phyloP scores from a whole-genome alignment of 2,329 filamentous ascomycete species.

The Stagonosporopsis cucurbitacearum region DNA sequence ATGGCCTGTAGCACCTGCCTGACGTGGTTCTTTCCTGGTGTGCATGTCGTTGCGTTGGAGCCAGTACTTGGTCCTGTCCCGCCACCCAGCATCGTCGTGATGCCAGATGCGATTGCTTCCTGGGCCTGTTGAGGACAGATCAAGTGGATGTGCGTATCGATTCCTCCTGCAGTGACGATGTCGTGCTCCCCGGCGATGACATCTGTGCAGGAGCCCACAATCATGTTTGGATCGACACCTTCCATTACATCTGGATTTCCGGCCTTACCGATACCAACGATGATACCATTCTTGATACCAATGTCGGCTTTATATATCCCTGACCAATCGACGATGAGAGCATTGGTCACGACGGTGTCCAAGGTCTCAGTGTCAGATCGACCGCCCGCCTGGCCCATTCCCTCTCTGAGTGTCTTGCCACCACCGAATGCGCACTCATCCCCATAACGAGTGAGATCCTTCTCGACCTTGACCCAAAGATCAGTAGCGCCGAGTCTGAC shows the following conservation, averaged over 20 bases:
- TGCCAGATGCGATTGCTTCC: slow-evolving; percentile 81
- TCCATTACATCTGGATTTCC: slow-evolving; percentile 98
- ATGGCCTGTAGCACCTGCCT: slow-evolving; percentile 88
- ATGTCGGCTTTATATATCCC: slow-evolving; percentile 98
- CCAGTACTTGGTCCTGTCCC: slow-evolving; percentile 92
- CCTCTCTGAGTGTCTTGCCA: slow-evolving; percentile 90
- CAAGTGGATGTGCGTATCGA: slow-evolving; percentile 91
- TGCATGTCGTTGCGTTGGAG: slow-evolving; percentile 91
- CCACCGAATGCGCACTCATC: slow-evolving; percentile 97
- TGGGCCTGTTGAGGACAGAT: slow-evolving; percentile 92
- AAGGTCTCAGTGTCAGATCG: slow-evolving; percentile 73
- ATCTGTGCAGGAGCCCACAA: slow-evolving; percentile 88
- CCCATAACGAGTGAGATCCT: slow-evolving; percentile 81
- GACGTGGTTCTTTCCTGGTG: slow-evolving; percentile 82
- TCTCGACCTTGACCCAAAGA: slow-evolving; percentile 89
- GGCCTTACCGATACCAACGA: slow-evolving; percentile 90
- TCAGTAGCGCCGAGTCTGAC: slow-evolving; percentile 83
- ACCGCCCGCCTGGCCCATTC: slow-evolving; percentile 92
- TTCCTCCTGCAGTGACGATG: slow-evolving; percentile 84
- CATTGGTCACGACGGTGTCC: slow-evolving; percentile 88
- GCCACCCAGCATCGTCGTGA: slow-evolving; percentile 90
- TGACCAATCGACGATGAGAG: slow-evolving; percentile 85
- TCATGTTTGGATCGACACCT: slow-evolving; percentile 76
- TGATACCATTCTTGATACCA: slow-evolving; percentile 85
- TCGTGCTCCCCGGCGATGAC: slow-evolving; percentile 89